These are phyloP conservation scores for Saccharomycopsis crataegensis DNA, from an alignment of 1,139 yeast species.

Conservation along the genomic window DNA sequence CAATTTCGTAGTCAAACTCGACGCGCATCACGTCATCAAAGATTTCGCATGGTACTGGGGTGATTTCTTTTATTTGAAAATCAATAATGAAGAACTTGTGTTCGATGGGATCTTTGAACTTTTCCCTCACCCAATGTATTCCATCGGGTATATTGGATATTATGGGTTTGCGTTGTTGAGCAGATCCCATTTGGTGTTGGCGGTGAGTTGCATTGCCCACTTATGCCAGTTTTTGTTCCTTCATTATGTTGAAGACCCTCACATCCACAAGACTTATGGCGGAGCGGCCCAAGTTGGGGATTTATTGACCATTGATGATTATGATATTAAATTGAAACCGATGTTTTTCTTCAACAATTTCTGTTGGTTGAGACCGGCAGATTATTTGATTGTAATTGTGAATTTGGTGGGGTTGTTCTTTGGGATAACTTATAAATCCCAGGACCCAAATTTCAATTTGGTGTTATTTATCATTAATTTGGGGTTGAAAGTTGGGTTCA, in stretches of 20 bases:
- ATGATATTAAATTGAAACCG: slow-evolving; percentile 45
- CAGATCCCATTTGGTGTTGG: slow-evolving; percentile 64
- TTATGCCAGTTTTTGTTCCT: slow-evolving; percentile 72
- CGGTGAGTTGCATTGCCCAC: slow-evolving; percentile 72
- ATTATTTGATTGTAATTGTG: slow-evolving; percentile 47
- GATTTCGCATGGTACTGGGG: slow-evolving; percentile 98
- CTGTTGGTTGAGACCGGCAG: slow-evolving; percentile 58
- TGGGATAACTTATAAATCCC: background rate
- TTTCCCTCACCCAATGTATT: slow-evolving; percentile 93
- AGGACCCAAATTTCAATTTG: slow-evolving; percentile 25
- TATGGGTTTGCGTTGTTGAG: slow-evolving; percentile 79
- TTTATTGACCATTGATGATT: slow-evolving; percentile 24
- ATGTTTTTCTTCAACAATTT: slow-evolving; percentile 56
- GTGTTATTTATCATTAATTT: slow-evolving; percentile 44
- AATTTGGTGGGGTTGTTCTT: slow-evolving; percentile 35
- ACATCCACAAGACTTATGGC: slow-evolving; percentile 72
- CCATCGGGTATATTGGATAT: slow-evolving; percentile 83
- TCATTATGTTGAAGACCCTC: slow-evolving; percentile 78
- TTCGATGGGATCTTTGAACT: slow-evolving; percentile 89
- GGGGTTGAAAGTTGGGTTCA: slow-evolving; percentile 44
- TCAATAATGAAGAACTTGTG: slow-evolving; percentile 63
- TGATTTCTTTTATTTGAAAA: slow-evolving; percentile 80
- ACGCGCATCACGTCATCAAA: slow-evolving; percentile 84
- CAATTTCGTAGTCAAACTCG: slow-evolving; percentile 49
- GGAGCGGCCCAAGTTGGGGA: slow-evolving; percentile 24